A percentile compares a stretch with the other conserved stretches of the same genome.
Conservation (phyloP, 2,329 filamentous ascomycete genomes). For the Colletotrichum sp. region DNA sequence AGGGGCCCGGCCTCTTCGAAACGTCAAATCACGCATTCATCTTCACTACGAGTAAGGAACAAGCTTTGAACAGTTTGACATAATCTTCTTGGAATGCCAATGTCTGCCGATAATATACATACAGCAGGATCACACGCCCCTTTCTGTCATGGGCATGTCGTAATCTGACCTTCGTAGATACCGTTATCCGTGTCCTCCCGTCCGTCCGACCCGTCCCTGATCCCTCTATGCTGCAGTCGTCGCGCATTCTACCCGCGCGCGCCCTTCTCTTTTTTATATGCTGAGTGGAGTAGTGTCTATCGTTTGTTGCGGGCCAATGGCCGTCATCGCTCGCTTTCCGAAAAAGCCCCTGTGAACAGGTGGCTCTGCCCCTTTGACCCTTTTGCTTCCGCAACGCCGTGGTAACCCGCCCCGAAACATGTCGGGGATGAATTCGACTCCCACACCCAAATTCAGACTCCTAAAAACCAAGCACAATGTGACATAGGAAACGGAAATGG, state of each 20-base stretch:
- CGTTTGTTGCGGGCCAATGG: conserved; percentile 2
- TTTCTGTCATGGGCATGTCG: conserved; percentile 3
- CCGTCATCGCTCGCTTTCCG: conserved; percentile 21
- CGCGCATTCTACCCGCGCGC: conserved; percentile 8
- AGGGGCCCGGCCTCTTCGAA: not conserved
- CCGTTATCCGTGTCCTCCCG: not conserved
- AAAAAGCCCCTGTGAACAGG: not conserved
- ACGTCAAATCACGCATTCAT: not conserved
- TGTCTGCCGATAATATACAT: conserved; percentile 22
- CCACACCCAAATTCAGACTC: not conserved
- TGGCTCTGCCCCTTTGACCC: conserved; percentile 9
- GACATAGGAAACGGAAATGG: not conserved
- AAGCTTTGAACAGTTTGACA: conserved; percentile 1
- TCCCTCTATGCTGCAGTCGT: conserved; percentile 21
- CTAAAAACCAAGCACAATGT: not conserved
- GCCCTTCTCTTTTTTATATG: conserved; percentile 20
- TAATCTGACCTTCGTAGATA: conserved; percentile 12
- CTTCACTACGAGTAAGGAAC: not conserved
- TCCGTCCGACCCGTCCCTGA: conserved; percentile 3
- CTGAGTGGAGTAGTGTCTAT: conserved; percentile 25
- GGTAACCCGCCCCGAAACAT: not conserved
- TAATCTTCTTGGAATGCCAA: not conserved
- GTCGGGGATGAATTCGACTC: not conserved
- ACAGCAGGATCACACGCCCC: conserved; percentile 21
- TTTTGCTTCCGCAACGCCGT: conserved; percentile 20